A percentile compares a stretch with the other conserved stretches of the same genome.
phyloP scores from a whole-genome alignment of 805 yeast genomes.

The Spathaspora sp. region DNA sequence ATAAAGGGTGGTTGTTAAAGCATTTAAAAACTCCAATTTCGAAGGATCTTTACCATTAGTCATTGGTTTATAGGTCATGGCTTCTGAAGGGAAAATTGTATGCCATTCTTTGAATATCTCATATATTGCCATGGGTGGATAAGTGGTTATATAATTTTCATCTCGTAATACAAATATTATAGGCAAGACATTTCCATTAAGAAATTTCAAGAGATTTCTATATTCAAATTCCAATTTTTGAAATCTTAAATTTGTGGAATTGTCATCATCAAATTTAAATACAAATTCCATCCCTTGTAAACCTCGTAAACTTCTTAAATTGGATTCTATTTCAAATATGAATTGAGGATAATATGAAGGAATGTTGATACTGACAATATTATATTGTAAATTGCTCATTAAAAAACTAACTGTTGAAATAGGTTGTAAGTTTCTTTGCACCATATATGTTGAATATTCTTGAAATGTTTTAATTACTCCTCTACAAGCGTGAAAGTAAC shows the following conservation, averaged over 20 bases:
- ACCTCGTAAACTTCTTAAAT: constrained; percentile 8
- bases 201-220: constrained; percentile 12
- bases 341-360: constrained; percentile 22
- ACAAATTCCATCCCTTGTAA: constrained; percentile 9
- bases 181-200: constrained; percentile 15
- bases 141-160: constrained; percentile 14
- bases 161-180: constrained; percentile 10
- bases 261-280: constrained; percentile 4
- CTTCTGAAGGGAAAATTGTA: constrained; percentile 16
- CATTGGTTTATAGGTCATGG: constrained; percentile 7
- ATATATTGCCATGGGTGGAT: constrained; percentile 15
- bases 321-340: constrained; percentile 13
- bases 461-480: constrained; percentile 7
- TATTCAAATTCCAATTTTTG: constrained; percentile 10
- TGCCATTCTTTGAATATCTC: constrained; percentile 19
- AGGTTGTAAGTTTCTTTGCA: background rate
- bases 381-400: constrained; percentile 8
- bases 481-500: constrained; percentile 9
- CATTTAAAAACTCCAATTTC: constrained; percentile 10
- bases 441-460: constrained; percentile 2
- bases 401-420: constrained; percentile 6
- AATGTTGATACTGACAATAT: constrained; percentile 16
- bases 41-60: background rate
- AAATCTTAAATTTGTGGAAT: background rate
- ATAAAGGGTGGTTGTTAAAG: constrained; percentile 16